Percentiles rank a stretch among this genome's conserved stretches.
These are phyloP conservation scores for Lepidium africanum DNA, from an alignment of 345 rosid species.

Conservation along the genomic window DNA sequence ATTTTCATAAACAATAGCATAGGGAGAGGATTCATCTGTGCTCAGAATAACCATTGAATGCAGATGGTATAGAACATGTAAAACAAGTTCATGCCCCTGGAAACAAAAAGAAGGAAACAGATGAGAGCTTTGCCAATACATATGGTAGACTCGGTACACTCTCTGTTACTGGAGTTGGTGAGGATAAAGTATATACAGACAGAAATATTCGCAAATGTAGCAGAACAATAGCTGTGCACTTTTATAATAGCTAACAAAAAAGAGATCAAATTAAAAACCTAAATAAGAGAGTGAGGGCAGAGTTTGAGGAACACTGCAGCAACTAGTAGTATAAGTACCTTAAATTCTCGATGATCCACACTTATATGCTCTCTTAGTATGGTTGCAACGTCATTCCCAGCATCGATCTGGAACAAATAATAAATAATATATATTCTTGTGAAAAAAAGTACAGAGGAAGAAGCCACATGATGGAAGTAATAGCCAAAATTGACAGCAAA, in stretches of 20 bases:
- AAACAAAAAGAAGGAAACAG: conserved; percentile 14
- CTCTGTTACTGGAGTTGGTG: conserved; percentile 5
- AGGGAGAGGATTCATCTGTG: conserved; percentile 42
- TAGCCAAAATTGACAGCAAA: conserved; percentile 1
- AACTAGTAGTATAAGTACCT: conserved; percentile 41
- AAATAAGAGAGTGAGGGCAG: not conserved
- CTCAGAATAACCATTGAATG: conserved; percentile 44
- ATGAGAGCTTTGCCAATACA: conserved; percentile 10
- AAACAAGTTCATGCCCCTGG: conserved; percentile 91
- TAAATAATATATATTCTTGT: not conserved
- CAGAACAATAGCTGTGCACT: not conserved
- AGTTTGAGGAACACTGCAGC: conserved; percentile 7
- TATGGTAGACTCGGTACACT: conserved; percentile 4
- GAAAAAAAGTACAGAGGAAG: not conserved
- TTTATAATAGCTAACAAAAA: conserved; percentile 8
- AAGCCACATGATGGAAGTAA: not conserved
- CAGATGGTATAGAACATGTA: conserved; percentile 75
- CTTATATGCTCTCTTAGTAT: conserved; percentile 66
- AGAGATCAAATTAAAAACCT: not conserved
- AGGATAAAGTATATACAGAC: not conserved
- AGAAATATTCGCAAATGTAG: not conserved
- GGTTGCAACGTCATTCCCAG: conserved; percentile 54
- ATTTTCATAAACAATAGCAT: conserved; percentile 58
- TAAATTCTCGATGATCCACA: conserved; percentile 61
- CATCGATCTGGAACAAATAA: conserved; percentile 52